Evolutionary conservation across 495 filamentous ascomycete genomes (phyloP).

Genomic region (Platismatia glauca): DNA sequence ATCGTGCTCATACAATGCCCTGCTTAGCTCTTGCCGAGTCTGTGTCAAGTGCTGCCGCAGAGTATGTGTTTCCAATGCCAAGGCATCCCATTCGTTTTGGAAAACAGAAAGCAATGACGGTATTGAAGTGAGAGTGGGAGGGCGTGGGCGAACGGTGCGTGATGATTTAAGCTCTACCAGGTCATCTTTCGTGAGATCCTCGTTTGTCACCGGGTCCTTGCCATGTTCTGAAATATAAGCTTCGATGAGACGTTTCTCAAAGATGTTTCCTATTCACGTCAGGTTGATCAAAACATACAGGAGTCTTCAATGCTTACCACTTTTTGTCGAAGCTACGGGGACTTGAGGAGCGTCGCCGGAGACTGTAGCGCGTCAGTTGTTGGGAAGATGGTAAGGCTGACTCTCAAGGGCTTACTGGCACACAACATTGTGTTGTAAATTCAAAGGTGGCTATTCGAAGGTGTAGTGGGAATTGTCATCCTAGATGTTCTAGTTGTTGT

Average conservation of each 20-base stretch:
- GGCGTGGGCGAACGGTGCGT: constrained; percentile 75
- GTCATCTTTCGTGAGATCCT: constrained; percentile 78
- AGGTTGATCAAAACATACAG: constrained; percentile 23
- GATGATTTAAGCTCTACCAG: constrained; percentile 78
- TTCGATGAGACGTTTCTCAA: constrained; percentile 90
- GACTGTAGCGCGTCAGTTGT: constrained; percentile 46
- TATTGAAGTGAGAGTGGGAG: constrained; percentile 91
- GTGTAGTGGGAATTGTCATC: not conserved
- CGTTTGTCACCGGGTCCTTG: constrained; percentile 86
- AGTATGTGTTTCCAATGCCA: constrained; percentile 83
- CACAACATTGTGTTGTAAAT: constrained; percentile 50
- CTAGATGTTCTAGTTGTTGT: not conserved
- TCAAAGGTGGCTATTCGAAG: not conserved
- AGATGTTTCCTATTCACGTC: constrained; percentile 60
- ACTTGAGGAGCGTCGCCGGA: constrained; percentile 94
- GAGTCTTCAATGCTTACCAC: constrained; percentile 51
- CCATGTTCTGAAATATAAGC: constrained; percentile 90
- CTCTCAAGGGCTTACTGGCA: constrained; percentile 50
- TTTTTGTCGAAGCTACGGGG: constrained; percentile 90
- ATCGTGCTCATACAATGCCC: constrained; percentile 92
- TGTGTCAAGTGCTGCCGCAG: constrained; percentile 80
- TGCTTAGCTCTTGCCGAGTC: constrained; percentile 85
- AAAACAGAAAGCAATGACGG: constrained; percentile 94
- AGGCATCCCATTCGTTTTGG: constrained; percentile 95
- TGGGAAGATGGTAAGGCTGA: not conserved